Evolutionary conservation across 441 rosid genomes (phyloP).

Genomic region (Bocquillonia castaneifolia): DNA sequence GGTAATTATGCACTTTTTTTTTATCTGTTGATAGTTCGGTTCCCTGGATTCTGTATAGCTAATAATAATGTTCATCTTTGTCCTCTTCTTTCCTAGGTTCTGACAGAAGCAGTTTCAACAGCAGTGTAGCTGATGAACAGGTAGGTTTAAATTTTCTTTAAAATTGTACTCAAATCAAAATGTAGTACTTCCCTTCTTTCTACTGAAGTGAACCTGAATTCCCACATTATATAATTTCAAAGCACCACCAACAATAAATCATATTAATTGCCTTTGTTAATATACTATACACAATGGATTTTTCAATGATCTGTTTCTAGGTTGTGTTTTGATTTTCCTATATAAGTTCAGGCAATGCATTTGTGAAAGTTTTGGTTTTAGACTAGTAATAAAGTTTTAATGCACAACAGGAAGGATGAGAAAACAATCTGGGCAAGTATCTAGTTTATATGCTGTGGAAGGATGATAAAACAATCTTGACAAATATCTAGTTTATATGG

Average conservation of each 20-base stretch:
- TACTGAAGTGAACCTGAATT: too few relatives aligned
- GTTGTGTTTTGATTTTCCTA: conserved; percentile 1
- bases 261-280: not conserved
- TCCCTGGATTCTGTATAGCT: conserved; percentile 13
- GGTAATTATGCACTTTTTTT: not conserved
- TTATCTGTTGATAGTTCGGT: conserved; percentile 7
- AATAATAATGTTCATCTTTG: conserved; percentile 18
- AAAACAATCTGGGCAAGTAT: too few relatives aligned
- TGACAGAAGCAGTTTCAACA: conserved; percentile 84
- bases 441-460: too few relatives aligned
- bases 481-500: not conserved
- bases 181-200: not conserved
- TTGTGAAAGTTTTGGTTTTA: not conserved
- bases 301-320: not conserved
- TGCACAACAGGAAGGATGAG: not conserved
- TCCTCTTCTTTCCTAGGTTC: conserved; percentile 41
- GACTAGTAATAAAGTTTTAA: not conserved
- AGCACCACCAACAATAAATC: not conserved
- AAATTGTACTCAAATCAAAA: conserved; percentile 13
- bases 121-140: conserved; percentile 88
- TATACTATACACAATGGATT: not conserved
- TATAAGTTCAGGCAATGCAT: not conserved
- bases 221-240: too few relatives aligned
- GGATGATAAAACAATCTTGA: too few relatives aligned
- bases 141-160: conserved; percentile 44